Percentiles rank a stretch among this genome's conserved stretches.
Conservation (phyloP, 2,329 filamentous ascomycete genomes). For the Chrysoporthe puriensis region DNA sequence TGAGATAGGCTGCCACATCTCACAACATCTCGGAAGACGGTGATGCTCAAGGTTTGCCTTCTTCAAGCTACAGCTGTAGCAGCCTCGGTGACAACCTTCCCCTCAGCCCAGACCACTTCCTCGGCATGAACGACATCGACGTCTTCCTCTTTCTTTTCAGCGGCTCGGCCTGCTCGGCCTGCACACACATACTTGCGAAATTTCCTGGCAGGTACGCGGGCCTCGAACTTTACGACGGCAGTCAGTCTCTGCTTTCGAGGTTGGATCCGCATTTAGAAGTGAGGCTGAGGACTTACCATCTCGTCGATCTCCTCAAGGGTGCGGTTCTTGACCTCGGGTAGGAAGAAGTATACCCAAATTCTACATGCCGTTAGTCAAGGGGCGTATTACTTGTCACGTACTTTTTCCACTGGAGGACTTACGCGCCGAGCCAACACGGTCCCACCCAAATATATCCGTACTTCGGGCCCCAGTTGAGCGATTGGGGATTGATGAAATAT, state of each 20-base stretch:
- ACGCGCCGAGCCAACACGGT: conserved; percentile 39
- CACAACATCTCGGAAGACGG: neutral
- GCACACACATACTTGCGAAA: conserved; percentile 44
- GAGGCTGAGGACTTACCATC: conserved; percentile 44
- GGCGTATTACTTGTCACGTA: neutral
- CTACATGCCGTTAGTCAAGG: conserved; percentile 19
- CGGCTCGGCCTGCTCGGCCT: conserved; percentile 24
- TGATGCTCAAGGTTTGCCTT: neutral
- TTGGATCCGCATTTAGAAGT: too few species aligned
- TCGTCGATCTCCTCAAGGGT: conserved; percentile 59
- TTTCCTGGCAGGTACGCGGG: conserved; percentile 44
- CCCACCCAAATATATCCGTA: conserved; percentile 61
- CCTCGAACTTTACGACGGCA: conserved; percentile 37
- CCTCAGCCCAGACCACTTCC: conserved; percentile 22
- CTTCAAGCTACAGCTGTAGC: conserved; percentile 11
- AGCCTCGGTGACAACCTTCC: conserved; percentile 18
- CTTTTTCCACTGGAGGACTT: conserved; percentile 13
- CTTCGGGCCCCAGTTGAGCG: conserved; percentile 60
- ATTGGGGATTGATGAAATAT: conserved; percentile 60
- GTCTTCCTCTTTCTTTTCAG: conserved; percentile 24
- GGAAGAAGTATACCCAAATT: conserved; percentile 50
- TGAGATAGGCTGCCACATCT: neutral
- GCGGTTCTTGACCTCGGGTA: conserved; percentile 57
- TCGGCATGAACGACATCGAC: conserved; percentile 25
- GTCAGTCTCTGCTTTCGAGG: conserved; percentile 19